Evolutionary conservation across 2,329 filamentous ascomycete species (phyloP).

Genomic region (Shiraia bambusicola): DNA sequence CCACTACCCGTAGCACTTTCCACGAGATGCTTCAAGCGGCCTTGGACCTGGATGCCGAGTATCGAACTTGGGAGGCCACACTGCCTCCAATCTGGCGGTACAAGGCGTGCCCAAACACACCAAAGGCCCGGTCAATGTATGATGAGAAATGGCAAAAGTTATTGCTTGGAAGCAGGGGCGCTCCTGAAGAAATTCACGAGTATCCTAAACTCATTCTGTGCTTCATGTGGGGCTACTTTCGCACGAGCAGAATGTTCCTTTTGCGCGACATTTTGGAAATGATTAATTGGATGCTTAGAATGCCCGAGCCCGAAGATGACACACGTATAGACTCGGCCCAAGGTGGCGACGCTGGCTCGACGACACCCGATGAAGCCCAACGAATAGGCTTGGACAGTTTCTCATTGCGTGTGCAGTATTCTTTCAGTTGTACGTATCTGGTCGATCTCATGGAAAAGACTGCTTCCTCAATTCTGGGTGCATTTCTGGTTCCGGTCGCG

Average conservation of each 20-base stretch:
- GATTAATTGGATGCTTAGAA: constrained; percentile 33
- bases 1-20: constrained; percentile 20
- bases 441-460: constrained; percentile 26
- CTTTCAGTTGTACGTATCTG: constrained; percentile 21
- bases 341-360: neutral
- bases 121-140: constrained; percentile 19
- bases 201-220: constrained; percentile 25
- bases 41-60: constrained; percentile 29
- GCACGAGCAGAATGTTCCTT: constrained; percentile 30
- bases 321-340: neutral
- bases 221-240: constrained; percentile 35
- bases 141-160: constrained; percentile 28
- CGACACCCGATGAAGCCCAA: constrained; percentile 3
- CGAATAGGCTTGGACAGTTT: constrained; percentile 14
- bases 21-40: constrained; percentile 23
- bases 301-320: constrained; percentile 15
- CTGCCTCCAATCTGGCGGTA: constrained; percentile 24
- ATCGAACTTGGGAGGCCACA: constrained; percentile 27
- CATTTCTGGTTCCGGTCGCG: constrained; percentile 28
- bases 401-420: constrained; percentile 18
- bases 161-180: constrained; percentile 23
- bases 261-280: constrained; percentile 34
- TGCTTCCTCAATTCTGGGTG: constrained; percentile 26
- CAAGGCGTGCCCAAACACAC: constrained; percentile 23
- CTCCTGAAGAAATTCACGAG: constrained; percentile 30